phyloP scores from a whole-genome alignment of 306 rosid species.

The Datisca glomerata region DNA sequence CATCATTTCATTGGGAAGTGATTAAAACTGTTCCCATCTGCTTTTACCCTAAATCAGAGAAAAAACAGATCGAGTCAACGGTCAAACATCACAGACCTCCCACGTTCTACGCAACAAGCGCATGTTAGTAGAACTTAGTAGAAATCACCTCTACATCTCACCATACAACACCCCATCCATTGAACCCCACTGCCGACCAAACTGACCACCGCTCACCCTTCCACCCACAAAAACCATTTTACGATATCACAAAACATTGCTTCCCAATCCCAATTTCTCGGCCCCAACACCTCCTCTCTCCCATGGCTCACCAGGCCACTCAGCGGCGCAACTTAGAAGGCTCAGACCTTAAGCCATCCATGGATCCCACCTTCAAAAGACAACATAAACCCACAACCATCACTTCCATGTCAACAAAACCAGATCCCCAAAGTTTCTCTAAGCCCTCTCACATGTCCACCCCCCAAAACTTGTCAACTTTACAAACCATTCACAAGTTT shows the following conservation, averaged over 20 bases:
- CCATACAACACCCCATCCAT: no score
- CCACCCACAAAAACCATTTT: no score
- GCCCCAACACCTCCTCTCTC: background rate
- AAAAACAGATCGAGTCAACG: slow-evolving; percentile 26
- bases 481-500: slow-evolving; percentile 3
- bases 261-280: background rate
- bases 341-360: slow-evolving; percentile 24
- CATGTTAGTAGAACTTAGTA: no score
- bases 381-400: slow-evolving; percentile 21
- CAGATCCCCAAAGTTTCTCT: slow-evolving; percentile 25
- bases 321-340: slow-evolving; percentile 35
- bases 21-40: no score
- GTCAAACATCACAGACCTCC: no score
- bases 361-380: slow-evolving; percentile 20
- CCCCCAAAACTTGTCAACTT: slow-evolving; percentile 8
- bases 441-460: slow-evolving; percentile 22
- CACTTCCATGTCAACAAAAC: slow-evolving; percentile 19
- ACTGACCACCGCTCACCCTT: no score
- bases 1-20: no score
- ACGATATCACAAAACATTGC: no score
- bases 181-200: no score
- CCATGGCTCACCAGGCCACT: slow-evolving; percentile 41
- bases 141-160: no score
- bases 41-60: no score
- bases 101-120: no score